Evolutionary conservation across 2,329 filamentous ascomycete genomes (phyloP).

Genomic region (Calonectria pauciramosa): DNA sequence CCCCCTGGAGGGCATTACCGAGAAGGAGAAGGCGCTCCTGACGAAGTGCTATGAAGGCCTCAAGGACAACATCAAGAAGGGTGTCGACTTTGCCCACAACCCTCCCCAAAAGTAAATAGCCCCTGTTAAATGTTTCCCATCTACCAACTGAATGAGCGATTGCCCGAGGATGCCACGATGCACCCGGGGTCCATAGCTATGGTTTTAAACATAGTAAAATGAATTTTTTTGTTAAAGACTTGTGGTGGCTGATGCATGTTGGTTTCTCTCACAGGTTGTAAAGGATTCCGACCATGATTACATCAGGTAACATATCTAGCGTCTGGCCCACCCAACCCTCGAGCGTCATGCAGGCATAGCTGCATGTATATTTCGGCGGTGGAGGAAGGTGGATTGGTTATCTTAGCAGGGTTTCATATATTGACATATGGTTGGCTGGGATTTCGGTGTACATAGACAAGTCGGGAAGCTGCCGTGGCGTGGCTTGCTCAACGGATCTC

Average conservation of each 20-base stretch:
- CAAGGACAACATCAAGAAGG: conserved; percentile 95
- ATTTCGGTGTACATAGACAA: conserved; percentile 29
- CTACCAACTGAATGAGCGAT: conserved; percentile 44
- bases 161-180: conserved; percentile 45
- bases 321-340: conserved; percentile 26
- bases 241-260: conserved; percentile 52
- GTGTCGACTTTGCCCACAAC: conserved; percentile 89
- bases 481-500: conserved; percentile 40
- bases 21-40: conserved; percentile 91
- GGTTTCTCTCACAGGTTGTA: conserved; percentile 54
- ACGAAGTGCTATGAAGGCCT: conserved; percentile 82
- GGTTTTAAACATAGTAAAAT: conserved; percentile 54
- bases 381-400: neutral
- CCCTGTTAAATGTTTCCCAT: conserved; percentile 39
- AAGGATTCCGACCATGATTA: conserved; percentile 40
- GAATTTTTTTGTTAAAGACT: conserved; percentile 43
- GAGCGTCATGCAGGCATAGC: conserved; percentile 31
- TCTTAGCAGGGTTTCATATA: conserved; percentile 27
- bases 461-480: conserved; percentile 30
- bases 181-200: conserved; percentile 50
- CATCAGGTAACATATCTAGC: conserved; percentile 35
- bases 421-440: conserved; percentile 37
- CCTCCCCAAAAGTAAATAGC: conserved; percentile 85
- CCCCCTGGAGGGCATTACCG: conserved; percentile 81
- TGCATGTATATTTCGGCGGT: conserved; percentile 36